A percentile compares a stretch with the other conserved stretches of the same genome.
These are phyloP conservation scores for Dovyalis caffra DNA, from an alignment of 345 rosid species.

Conservation along the genomic window DNA sequence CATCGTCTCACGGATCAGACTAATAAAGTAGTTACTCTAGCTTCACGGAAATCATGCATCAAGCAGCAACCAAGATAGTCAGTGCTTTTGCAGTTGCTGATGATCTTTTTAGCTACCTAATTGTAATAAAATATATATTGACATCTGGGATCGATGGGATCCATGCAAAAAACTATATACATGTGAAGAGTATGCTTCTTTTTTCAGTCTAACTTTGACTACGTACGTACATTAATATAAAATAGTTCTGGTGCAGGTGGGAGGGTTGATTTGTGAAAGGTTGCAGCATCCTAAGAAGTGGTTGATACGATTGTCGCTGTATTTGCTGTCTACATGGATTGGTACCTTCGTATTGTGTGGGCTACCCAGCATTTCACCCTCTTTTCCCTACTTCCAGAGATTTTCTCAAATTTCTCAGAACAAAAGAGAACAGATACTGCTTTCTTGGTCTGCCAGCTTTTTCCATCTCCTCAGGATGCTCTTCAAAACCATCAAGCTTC, in stretches of 20 bases:
- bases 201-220: too few relatives aligned
- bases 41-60: too few relatives aligned
- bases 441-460: constrained; percentile 56
- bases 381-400: constrained; percentile 49
- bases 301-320: constrained; percentile 49
- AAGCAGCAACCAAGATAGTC: too few relatives aligned
- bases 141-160: too few relatives aligned
- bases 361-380: constrained; percentile 36
- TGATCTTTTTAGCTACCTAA: too few relatives aligned
- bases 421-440: constrained; percentile 45
- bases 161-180: too few relatives aligned
- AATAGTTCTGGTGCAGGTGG: constrained; percentile 37
- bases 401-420: constrained; percentile 47
- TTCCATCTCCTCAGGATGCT: constrained; percentile 50
- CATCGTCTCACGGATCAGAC: too few relatives aligned
- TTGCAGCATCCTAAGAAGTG: constrained; percentile 71
- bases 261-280: constrained; percentile 51
- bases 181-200: too few relatives aligned
- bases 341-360: constrained; percentile 80
- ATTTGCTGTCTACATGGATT: constrained; percentile 65
- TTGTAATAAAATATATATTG: too few relatives aligned
- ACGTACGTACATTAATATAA: too few relatives aligned
- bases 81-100: too few relatives aligned
- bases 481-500: constrained; percentile 56
- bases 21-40: too few relatives aligned